These are phyloP conservation scores for Beauveria caledonica DNA, from an alignment of 2,329 filamentous ascomycete genomes.

Conservation along the genomic window DNA sequence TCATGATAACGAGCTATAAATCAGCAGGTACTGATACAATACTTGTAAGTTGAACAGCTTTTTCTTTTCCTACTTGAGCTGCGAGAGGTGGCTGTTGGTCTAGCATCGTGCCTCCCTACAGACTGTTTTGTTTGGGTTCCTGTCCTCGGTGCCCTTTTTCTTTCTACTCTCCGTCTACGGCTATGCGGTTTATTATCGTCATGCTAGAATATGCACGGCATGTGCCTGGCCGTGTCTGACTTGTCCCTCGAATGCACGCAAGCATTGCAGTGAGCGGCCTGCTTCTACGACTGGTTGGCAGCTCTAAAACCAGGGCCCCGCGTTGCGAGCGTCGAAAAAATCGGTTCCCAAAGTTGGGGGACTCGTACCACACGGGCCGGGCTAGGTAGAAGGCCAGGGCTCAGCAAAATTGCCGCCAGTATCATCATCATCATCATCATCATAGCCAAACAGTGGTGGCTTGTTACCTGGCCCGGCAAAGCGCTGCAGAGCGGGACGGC, in stretches of 20 bases:
- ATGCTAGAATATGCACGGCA: neutral
- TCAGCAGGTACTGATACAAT: neutral
- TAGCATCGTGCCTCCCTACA: neutral
- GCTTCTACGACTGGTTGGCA: neutral
- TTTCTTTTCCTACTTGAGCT: neutral
- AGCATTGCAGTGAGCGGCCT: neutral
- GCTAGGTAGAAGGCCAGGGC: neutral
- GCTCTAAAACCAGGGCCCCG: conserved; percentile 1
- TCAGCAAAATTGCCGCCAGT: neutral
- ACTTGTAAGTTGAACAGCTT: neutral
- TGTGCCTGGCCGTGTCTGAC: neutral
- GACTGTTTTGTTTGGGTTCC: neutral
- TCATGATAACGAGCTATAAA: neutral
- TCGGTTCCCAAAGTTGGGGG: neutral
- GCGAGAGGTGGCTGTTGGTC: neutral
- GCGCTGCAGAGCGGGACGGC: conserved; percentile 7
- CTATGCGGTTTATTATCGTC: neutral
- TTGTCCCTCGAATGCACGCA: neutral
- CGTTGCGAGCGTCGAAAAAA: neutral
- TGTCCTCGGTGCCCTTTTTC: neutral
- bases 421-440: too few species aligned
- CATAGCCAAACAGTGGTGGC: neutral
- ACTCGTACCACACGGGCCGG: neutral
- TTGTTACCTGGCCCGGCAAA: neutral
- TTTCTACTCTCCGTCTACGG: neutral